These are phyloP conservation scores for Elsinoe fawcettii DNA, from an alignment of 2,329 filamentous ascomycete genomes.

Conservation along the genomic window DNA sequence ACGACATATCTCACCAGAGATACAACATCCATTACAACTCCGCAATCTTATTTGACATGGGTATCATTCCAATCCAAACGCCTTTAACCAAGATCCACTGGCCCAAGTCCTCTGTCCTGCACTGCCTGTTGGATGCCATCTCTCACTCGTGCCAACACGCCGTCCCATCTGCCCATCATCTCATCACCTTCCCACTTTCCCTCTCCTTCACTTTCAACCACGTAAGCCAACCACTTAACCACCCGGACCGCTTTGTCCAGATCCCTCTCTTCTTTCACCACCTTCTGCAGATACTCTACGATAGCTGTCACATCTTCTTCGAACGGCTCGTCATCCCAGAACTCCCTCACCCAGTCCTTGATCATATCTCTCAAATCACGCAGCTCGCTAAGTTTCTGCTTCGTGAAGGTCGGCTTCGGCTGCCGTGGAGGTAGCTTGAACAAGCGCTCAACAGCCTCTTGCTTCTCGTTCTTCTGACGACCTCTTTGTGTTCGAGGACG, in stretches of 20 bases:
- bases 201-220: conserved; percentile 27
- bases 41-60: too few relatives aligned
- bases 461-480: conserved; percentile 20
- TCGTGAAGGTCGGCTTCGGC: conserved; percentile 54
- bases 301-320: conserved; percentile 68
- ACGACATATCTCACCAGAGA: background rate
- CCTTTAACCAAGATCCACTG: conserved; percentile 33
- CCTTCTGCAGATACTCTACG: conserved; percentile 60
- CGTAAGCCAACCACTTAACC: conserved; percentile 54
- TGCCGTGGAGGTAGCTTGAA: conserved; percentile 44
- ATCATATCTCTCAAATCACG: conserved; percentile 67
- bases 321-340: conserved; percentile 67
- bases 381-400: conserved; percentile 45
- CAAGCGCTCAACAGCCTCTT: conserved; percentile 29
- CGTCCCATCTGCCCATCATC: conserved; percentile 27
- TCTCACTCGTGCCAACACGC: conserved; percentile 35
- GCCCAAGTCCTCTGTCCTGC: conserved; percentile 38
- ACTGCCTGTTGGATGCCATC: conserved; percentile 37
- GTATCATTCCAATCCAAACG: background rate
- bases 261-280: conserved; percentile 66
- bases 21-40: background rate
- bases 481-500: conserved; percentile 16
- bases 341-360: conserved; percentile 66
- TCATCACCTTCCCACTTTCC: conserved; percentile 16
- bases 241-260: conserved; percentile 65